These are phyloP conservation scores for Pseudohyphozyma bogoriensis DNA, from an alignment of 768 basidiomycete species.

Conservation along the genomic window DNA sequence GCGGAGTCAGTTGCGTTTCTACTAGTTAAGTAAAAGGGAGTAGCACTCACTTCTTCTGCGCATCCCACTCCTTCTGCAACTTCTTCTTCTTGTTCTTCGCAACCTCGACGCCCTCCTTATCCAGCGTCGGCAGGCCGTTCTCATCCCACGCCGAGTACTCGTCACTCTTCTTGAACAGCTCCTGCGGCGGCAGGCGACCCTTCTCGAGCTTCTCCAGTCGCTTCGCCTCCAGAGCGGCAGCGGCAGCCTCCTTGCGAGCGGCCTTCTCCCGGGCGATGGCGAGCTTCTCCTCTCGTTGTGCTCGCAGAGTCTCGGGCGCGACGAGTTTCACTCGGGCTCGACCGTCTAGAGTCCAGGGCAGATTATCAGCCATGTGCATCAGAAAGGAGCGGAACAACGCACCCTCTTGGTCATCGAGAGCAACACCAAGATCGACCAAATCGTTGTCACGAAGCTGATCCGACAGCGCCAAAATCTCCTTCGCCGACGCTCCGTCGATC, in stretches of 20 bases:
- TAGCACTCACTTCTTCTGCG: constrained; percentile 53
- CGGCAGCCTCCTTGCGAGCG: constrained; percentile 45
- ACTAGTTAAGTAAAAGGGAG: not conserved
- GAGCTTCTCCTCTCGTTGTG: constrained; percentile 77
- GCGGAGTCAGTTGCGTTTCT: not conserved
- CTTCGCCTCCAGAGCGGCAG: constrained; percentile 49
- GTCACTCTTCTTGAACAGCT: constrained; percentile 71
- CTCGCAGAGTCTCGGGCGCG: constrained; percentile 66
- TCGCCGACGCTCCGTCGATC: constrained; percentile 53
- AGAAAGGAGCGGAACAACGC: constrained; percentile 23
- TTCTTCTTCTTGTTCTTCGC: constrained; percentile 74
- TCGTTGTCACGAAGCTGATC: constrained; percentile 85
- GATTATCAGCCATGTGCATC: not conserved
- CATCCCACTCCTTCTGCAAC: constrained; percentile 57
- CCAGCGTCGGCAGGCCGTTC: constrained; percentile 71
- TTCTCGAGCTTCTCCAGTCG: constrained; percentile 66
- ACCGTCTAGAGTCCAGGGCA: constrained; percentile 53
- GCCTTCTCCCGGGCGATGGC: constrained; percentile 63
- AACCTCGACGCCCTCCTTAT: constrained; percentile 70
- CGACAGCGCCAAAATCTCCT: constrained; percentile 73
- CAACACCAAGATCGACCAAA: constrained; percentile 85
- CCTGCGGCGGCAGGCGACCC: constrained; percentile 60
- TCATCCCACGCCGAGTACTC: constrained; percentile 79
- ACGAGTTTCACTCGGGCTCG: constrained; percentile 88
- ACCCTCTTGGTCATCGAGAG: constrained; percentile 94